Base-by-base conservation (phyloP, 2,329 filamentous ascomycete species). In the Epichloe uncinata region DNA sequence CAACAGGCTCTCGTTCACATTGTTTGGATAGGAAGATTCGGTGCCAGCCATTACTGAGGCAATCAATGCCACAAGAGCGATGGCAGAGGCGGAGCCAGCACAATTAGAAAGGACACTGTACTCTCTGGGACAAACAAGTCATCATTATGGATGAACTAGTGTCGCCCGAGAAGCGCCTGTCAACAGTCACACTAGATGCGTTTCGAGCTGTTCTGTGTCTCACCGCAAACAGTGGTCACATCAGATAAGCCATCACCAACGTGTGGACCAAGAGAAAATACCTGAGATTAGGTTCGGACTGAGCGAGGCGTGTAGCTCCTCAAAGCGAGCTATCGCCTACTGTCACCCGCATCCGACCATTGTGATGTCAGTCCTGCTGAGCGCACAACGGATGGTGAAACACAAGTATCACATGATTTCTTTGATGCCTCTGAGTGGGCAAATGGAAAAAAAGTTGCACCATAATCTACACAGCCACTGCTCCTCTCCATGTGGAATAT, bases 381-480 rank as follows among this genome's bases (percentile, higher is more conserved):
- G 37, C 37, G 26, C 45, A n/a, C 13, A 30, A 16, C 16, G 46
- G 16, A 48, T 11, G 13, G n/a, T 38, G 38, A 35, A 35, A 36
- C 40, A 22, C 11, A 42, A 20, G 33, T 35, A 22, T 38, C 37
- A 45, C 13, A 42, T 6, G 2, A 40, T 42, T 15, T 41, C 26
- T 43, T 13, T 56, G 55, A 61, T 60, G 57, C 55, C 59, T 61
- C 56, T 61, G 56, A 63, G 62, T 65, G 61, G 58, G 66, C 60
- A 65, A 60, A 64, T 56, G 59, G 58, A 60, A 35, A 61, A 61
- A 44, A 57, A 57, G n/a, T 38, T 58, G 61, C 60, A 61, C 60
- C 60, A 59, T 70, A 68, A 53, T 71, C 68, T 72, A 71, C 69
- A 71, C 59, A 60, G 58, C 56, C 54, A 45, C 49, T 54, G 42